Base-by-base conservation (phyloP, 202 grass and related monocot genomes). In the Saccharum hybrid region DNA sequence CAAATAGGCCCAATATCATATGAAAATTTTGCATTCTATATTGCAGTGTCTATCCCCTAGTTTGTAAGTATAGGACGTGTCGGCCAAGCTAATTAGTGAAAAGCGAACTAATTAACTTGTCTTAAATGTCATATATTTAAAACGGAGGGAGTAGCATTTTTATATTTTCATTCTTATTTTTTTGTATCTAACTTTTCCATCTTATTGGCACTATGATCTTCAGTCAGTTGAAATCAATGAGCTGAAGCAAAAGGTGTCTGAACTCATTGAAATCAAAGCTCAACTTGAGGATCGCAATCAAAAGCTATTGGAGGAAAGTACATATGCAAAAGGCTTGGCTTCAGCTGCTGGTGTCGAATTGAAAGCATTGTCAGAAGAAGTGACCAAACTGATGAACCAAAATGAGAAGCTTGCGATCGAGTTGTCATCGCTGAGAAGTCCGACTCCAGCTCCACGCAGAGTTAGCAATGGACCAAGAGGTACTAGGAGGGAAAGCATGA, bases 361-460 rank as follows among this genome's bases (percentile, higher is more conserved):
- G 86, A 99, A 99, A 71, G 97, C 93, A 0, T 81, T 99, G 41
- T 99, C 97, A 31, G 97, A 99, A 88, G 97, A 99, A 92, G 93
- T 99, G 49, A 97, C 91, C 64, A 99, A 99, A 85, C 91, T 99
- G 68, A 99, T 99, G 97, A 93, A 92, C 86, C 97, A 99, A 62
- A 99, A 99, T 78, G 97, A 99, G 87, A 97, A 88, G 85, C 88
- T 99, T 81, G 85, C 82, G 19, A 72, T 76, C 76, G 97, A 99
- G 51, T 83, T 99, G 84, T 80, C 90, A 48, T 94, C 89, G 0
- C 18, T 85, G 66, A 96, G 83, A 86, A 97, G 82, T 74, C 84
- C 93, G 51, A 86, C 85, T 86, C 96, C 92, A 39, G 84, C 85
- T 84, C 96, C 92, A 40, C 88, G 89, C n/a, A 93, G 93, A 79